Conservation (phyloP, 768 basidiomycete species). For the Suillus bovinus region DNA sequence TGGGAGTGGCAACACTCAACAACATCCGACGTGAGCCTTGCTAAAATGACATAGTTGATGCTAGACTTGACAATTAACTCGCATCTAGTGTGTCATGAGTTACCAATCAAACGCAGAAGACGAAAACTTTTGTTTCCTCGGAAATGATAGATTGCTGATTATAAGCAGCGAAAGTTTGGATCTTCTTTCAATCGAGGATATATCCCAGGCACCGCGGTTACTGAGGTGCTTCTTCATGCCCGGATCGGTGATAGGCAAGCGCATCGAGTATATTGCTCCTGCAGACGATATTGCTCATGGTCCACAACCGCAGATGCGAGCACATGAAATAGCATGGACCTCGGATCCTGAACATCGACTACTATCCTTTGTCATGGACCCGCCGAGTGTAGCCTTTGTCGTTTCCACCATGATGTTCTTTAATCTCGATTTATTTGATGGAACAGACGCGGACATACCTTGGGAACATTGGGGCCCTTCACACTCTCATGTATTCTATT, state of each 20-base stretch:
- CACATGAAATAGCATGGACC: background rate
- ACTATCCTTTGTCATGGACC: background rate
- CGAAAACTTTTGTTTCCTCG: conserved; percentile 1
- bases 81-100: background rate
- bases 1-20: conserved; percentile 4
- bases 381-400: background rate
- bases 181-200: background rate
- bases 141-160: background rate
- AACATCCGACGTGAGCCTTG: background rate
- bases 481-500: background rate
- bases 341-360: background rate
- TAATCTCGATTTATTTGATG: background rate
- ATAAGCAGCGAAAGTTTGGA: background rate
- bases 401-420: background rate
- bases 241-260: background rate
- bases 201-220: background rate
- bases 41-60: background rate
- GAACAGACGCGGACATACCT: background rate
- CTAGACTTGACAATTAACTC: background rate
- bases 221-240: background rate
- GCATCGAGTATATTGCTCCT: background rate
- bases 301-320: background rate
- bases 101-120: background rate
- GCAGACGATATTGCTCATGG: background rate
- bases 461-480: conserved; percentile 4